Evolutionary conservation across 768 basidiomycete species (phyloP).

Genomic region (Rickenella mellea): DNA sequence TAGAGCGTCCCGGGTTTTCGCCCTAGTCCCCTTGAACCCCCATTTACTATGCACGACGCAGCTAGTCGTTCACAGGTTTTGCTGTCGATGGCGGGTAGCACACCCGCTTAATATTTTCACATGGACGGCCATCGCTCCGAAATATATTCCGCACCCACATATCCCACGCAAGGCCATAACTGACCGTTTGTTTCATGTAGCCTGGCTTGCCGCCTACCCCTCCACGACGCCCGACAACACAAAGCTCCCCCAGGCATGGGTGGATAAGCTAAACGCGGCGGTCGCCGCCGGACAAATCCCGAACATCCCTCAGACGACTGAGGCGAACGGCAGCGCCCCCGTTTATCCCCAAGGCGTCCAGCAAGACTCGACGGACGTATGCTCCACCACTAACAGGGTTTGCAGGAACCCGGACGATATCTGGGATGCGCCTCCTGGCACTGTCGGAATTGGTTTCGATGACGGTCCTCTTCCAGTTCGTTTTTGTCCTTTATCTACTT

Average conservation of each 20-base stretch:
- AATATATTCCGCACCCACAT: not conserved
- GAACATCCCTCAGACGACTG: constrained; percentile 42
- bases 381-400: constrained; percentile 73
- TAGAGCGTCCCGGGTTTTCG: no score
- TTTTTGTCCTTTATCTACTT: constrained; percentile 1
- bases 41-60: no score
- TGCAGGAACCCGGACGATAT: constrained; percentile 43
- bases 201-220: constrained; percentile 61
- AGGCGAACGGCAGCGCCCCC: constrained; percentile 20
- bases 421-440: constrained; percentile 69
- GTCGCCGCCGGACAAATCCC: constrained; percentile 66
- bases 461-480: constrained; percentile 61
- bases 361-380: constrained; percentile 43
- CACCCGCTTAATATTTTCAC: no score
- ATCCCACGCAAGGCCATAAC: not conserved
- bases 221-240: constrained; percentile 34
- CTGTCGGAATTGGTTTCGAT: constrained; percentile 63
- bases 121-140: not conserved
- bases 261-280: constrained; percentile 59
- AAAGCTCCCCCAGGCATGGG: constrained; percentile 59
- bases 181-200: constrained; percentile 23
- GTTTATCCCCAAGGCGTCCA: constrained; percentile 29
- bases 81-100: no score
- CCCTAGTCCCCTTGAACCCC: no score
- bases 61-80: no score